These are phyloP conservation scores for Lactifluus echinatus DNA, from an alignment of 768 basidiomycete genomes.

Conservation along the genomic window DNA sequence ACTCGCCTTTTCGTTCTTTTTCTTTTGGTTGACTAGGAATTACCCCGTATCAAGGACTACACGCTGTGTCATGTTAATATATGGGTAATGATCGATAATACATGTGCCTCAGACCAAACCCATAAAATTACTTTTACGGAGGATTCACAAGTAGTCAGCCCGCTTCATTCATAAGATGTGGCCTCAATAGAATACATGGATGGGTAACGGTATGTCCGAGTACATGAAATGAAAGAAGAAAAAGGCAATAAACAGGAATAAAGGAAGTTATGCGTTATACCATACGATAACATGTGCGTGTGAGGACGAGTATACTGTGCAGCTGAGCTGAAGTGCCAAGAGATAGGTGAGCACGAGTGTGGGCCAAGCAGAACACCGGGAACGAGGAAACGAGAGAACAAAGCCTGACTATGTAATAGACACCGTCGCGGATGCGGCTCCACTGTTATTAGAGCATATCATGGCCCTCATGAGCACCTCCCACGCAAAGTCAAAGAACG, in stretches of 20 bases:
- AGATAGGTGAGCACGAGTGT: neutral
- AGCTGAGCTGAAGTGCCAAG: neutral
- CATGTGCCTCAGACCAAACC: neutral
- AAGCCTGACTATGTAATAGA: too few species aligned
- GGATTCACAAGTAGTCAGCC: neutral
- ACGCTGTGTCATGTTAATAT: too few species aligned
- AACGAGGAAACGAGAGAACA: neutral
- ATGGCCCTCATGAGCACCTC: conserved; percentile 38
- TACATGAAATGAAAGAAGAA: neutral
- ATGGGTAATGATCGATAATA: too few species aligned
- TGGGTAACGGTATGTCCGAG: neutral
- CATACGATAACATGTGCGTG: neutral
- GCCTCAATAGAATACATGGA: conserved; percentile 1
- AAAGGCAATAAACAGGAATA: conserved; percentile 14
- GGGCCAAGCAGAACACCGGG: neutral
- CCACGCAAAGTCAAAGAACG: conserved; percentile 42
- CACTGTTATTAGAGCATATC: conserved; percentile 18
- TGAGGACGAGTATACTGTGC: neutral
- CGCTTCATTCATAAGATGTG: neutral
- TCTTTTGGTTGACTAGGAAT: too few species aligned
- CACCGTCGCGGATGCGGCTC: neutral
- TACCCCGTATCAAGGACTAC: too few species aligned
- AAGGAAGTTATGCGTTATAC: neutral
- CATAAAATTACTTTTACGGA: neutral
- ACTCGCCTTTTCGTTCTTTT: too few species aligned